A percentile compares a stretch with the other conserved stretches of the same genome.
phyloP scores from a whole-genome alignment of 2,329 filamentous ascomycete species.

The Cercospora sp. region DNA sequence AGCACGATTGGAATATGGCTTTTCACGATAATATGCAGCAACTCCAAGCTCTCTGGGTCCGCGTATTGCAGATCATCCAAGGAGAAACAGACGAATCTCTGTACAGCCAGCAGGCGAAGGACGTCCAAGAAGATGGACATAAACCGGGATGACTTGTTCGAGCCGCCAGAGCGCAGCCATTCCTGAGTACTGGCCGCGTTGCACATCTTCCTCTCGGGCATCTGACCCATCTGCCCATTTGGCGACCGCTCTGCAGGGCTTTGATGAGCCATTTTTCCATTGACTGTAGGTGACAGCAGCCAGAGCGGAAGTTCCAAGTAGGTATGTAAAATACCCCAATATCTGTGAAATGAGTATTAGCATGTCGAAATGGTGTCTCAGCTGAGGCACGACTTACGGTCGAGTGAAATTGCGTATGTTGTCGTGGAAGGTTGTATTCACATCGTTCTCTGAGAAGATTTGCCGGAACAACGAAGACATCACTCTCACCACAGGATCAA shows the following conservation, averaged over 20 bases:
- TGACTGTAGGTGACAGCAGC: slow-evolving; percentile 41
- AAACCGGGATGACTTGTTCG: slow-evolving; percentile 64
- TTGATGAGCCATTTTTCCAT: slow-evolving; percentile 26
- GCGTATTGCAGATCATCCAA: slow-evolving; percentile 90
- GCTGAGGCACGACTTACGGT: slow-evolving; percentile 38
- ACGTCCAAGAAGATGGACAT: slow-evolving; percentile 89
- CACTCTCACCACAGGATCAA: slow-evolving; percentile 61
- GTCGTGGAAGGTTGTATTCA: slow-evolving; percentile 62
- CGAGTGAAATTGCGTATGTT: slow-evolving; percentile 56
- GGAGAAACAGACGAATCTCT: slow-evolving; percentile 85
- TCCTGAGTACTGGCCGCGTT: slow-evolving; percentile 43
- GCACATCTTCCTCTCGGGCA: slow-evolving; percentile 32
- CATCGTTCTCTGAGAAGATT: slow-evolving; percentile 65
- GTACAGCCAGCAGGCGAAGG: slow-evolving; percentile 73
- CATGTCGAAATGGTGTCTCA: not conserved
- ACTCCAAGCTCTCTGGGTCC: slow-evolving; percentile 80
- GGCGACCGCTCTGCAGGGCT: not conserved
- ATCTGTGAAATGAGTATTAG: not conserved
- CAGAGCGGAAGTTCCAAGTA: slow-evolving; percentile 70
- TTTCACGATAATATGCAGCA: slow-evolving; percentile 77
- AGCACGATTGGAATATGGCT: slow-evolving; percentile 79
- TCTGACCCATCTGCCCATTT: slow-evolving; percentile 18
- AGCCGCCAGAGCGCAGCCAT: slow-evolving; percentile 49
- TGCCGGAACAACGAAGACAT: slow-evolving; percentile 63
- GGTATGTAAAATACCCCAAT: slow-evolving; percentile 58